Base-by-base conservation (phyloP, 2,329 filamentous ascomycete genomes). In the Juglanconis juglandina region DNA sequence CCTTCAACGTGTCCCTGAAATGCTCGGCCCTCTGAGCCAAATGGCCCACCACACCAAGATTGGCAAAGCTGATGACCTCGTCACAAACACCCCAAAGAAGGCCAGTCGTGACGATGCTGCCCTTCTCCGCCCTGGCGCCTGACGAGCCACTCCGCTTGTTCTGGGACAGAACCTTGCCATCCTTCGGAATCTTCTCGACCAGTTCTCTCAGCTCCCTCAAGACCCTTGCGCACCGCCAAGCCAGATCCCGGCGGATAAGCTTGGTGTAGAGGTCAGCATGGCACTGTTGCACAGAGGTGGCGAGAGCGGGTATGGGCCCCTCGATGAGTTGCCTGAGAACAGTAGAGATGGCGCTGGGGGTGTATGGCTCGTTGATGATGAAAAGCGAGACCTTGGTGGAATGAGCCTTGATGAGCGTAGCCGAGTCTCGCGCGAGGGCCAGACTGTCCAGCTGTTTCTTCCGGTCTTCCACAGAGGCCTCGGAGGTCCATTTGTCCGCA, bases 71-170 rank as follows among this genome's bases (percentile, higher is more conserved):
- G 3, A 86, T 76, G 14, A 96, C 71, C 7, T 84, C 81, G 73
- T 97, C 93, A 68, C 93, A 97, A 6, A 87, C 84, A 58, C 90
- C 85, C 93, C 93, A 97, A 1, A 96, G 77, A 5, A 92, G 80
- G 10, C 91, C 92, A 0, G 92, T 95, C 1, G 85, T 79, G 5
- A 84, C 81, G 56, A 87, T 77, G 69, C 81, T 85, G 4, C 82
- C 81, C 64, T 79, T 83, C 1, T 77, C 77, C 2, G 66, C 60
- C 8, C 65, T 68, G 13, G 67, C 64, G 2, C 70, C 68, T 1
- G 71, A 70, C 4, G 70, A 69, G 3, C 77, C 76, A 53, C 77
- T 77, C 64, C 81, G 82, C 63, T 80, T 76, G 39, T 75, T 76
- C 11, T 77, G 74, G 0, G 75, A 71, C 2, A 84, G 68, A 2